These are phyloP conservation scores for Candida sp. DNA, from an alignment of 1,139 yeast genomes.

Conservation along the genomic window DNA sequence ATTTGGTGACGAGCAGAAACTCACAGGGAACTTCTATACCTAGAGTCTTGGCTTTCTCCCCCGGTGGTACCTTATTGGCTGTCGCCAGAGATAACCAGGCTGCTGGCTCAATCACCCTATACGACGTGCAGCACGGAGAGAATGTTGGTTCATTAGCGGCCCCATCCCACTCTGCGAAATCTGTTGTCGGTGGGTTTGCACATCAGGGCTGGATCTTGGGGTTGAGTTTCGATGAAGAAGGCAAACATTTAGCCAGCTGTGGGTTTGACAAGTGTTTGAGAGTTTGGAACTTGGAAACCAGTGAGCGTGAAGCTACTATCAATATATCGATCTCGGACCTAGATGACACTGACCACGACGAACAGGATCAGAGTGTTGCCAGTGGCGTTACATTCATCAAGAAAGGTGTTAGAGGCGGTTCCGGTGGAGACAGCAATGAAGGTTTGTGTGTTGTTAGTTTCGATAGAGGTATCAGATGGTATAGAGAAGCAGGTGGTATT, in stretches of 20 bases:
- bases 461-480: conserved; percentile 93
- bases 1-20: conserved; percentile 29
- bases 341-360: conserved; percentile 43
- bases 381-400: conserved; percentile 63
- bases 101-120: conserved; percentile 74
- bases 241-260: conserved; percentile 73
- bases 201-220: conserved; percentile 92
- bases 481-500: conserved; percentile 91
- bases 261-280: conserved; percentile 84
- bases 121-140: conserved; percentile 89
- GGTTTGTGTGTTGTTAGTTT: conserved; percentile 87
- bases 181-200: conserved; percentile 72
- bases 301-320: conserved; percentile 80
- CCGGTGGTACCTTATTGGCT: conserved; percentile 77
- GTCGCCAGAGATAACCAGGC: conserved; percentile 87
- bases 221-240: conserved; percentile 77
- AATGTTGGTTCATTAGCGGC: conserved; percentile 76
- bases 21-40: conserved; percentile 49
- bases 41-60: conserved; percentile 76
- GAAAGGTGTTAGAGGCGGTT: conserved; percentile 65
- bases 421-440: conserved; percentile 71
- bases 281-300: conserved; percentile 82
- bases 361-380: conserved; percentile 52
- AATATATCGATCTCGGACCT: conserved; percentile 68
- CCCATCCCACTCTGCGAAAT: conserved; percentile 60